Evolutionary conservation across 768 basidiomycete species (phyloP).

Genomic region (Kwoniella dejecticola): DNA sequence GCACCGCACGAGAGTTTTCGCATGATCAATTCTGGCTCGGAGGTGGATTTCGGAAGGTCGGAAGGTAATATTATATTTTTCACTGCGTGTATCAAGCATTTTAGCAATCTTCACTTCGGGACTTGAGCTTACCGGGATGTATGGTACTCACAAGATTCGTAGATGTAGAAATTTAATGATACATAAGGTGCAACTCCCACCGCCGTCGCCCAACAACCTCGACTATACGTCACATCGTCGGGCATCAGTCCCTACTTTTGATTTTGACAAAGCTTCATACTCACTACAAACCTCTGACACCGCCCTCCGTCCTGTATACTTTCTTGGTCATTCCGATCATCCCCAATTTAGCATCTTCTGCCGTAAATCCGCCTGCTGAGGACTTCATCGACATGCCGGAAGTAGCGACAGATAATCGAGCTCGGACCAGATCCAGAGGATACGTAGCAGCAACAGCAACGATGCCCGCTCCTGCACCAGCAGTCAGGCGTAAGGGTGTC

Average conservation of each 20-base stretch:
- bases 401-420: slow-evolving; percentile 88
- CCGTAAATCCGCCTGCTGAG: slow-evolving; percentile 54
- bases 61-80: slow-evolving; percentile 38
- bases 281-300: slow-evolving; percentile 77
- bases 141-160: slow-evolving; percentile 72
- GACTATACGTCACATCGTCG: too few relatives aligned
- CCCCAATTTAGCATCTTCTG: slow-evolving; percentile 56
- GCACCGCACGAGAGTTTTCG: slow-evolving; percentile 80
- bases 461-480: slow-evolving; percentile 90
- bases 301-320: slow-evolving; percentile 90
- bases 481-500: slow-evolving; percentile 79
- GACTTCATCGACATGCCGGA: slow-evolving; percentile 64
- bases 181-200: slow-evolving; percentile 78
- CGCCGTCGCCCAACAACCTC: slow-evolving; percentile 47
- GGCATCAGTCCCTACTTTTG: background rate
- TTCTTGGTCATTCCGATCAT: slow-evolving; percentile 88
- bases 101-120: background rate
- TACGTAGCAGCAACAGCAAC: slow-evolving; percentile 73
- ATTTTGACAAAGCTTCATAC: too few relatives aligned
- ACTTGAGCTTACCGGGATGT: slow-evolving; percentile 65
- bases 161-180: slow-evolving; percentile 89
- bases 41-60: background rate
- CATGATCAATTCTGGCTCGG: slow-evolving; percentile 33
- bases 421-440: slow-evolving; percentile 90
- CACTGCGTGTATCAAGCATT: too few relatives aligned